Evolutionary conservation across 106 monocot genomes (phyloP).

Genomic region (Acorus calamus): DNA sequence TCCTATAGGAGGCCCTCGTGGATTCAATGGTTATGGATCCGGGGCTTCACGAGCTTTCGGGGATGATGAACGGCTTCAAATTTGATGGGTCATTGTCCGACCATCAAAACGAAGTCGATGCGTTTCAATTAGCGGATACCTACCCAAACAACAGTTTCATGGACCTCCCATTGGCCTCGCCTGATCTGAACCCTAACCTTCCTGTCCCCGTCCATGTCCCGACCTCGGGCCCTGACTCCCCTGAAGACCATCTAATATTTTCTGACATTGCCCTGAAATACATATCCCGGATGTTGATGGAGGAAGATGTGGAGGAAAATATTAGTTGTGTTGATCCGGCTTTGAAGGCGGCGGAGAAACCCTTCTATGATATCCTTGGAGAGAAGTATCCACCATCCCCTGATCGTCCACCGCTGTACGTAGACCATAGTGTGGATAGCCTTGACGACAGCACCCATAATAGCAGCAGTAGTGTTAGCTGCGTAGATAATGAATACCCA

Average conservation of each 20-base stretch:
- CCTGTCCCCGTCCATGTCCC: not conserved
- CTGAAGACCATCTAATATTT: conserved; percentile 39
- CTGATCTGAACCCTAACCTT: not conserved
- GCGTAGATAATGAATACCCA: conserved; percentile 2
- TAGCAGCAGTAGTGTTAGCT: conserved; percentile 1
- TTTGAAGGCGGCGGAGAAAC: conserved; percentile 36
- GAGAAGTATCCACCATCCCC: conserved; percentile 22
- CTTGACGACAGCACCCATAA: conserved; percentile 19
- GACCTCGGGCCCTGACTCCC: conserved; percentile 7
- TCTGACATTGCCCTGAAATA: conserved; percentile 42
- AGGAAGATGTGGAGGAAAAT: conserved; percentile 53
- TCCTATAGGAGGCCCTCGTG: too few species aligned
- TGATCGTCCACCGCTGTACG: conserved; percentile 12
- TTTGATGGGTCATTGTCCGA: conserved; percentile 2
- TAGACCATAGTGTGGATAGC: conserved; percentile 16
- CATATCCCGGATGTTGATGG: conserved; percentile 51
- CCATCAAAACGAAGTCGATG: not conserved
- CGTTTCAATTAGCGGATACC: not conserved
- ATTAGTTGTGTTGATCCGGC: conserved; percentile 14
- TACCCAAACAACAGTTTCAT: not conserved
- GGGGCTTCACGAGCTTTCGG: too few species aligned
- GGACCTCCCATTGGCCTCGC: not conserved
- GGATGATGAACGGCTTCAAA: not conserved
- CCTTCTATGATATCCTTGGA: conserved; percentile 40
- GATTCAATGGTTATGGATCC: conserved; percentile 6